Conservation (phyloP, 202 grass and related monocot species). For the Saccharum hybrid region DNA sequence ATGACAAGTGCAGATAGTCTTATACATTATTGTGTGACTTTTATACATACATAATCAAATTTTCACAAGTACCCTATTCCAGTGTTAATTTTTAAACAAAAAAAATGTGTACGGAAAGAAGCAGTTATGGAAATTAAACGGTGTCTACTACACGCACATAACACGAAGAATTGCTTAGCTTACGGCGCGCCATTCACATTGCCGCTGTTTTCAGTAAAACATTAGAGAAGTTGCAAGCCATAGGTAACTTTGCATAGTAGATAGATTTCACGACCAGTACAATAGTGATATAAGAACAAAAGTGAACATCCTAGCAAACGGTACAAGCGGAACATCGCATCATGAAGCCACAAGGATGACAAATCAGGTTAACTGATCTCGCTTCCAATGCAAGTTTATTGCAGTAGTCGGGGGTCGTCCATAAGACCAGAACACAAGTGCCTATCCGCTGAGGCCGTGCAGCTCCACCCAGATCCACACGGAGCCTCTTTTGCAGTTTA, state of each 20-base stretch:
- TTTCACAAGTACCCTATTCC: too few species aligned
- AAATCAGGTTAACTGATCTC: constrained; percentile 67
- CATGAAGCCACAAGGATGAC: constrained; percentile 58
- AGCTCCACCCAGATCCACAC: constrained; percentile 18
- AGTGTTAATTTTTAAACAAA: too few species aligned
- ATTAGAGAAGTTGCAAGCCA: too few species aligned
- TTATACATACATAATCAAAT: too few species aligned
- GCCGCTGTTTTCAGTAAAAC: background rate
- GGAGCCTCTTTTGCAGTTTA: constrained; percentile 24
- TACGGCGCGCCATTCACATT: background rate
- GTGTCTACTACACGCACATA: too few species aligned
- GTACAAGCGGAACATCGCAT: constrained; percentile 61
- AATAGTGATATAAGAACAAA: background rate
- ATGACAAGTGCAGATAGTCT: too few species aligned
- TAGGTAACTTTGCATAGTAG: constrained; percentile 37
- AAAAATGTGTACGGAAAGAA: too few species aligned
- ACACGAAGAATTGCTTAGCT: background rate
- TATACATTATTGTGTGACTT: too few species aligned
- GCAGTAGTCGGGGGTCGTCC: constrained; percentile 35
- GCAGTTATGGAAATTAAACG: too few species aligned
- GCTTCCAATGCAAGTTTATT: constrained; percentile 58
- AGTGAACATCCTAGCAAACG: constrained; percentile 39
- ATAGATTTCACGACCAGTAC: constrained; percentile 29
- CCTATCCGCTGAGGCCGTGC: constrained; percentile 17
- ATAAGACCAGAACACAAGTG: constrained; percentile 28